Evolutionary conservation across 805 yeast species (phyloP).

Genomic region (Lachancea waltii): DNA sequence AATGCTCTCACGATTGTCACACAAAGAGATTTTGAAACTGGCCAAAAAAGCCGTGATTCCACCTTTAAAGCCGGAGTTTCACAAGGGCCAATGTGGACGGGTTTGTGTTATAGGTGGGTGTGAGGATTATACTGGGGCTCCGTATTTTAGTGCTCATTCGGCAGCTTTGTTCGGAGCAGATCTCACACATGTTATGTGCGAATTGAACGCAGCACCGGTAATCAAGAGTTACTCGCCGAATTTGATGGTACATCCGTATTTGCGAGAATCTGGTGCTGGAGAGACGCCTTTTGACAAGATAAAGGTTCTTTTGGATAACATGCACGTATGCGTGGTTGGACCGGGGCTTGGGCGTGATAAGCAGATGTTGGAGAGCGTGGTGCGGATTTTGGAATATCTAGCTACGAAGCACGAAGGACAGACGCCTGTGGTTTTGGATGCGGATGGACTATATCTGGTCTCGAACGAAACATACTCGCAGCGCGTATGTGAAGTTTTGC

Average conservation of each 20-base stretch:
- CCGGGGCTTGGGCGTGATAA: constrained; percentile 90
- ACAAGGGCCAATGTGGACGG: constrained; percentile 89
- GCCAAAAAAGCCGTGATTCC: constrained; percentile 56
- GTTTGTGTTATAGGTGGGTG: constrained; percentile 89
- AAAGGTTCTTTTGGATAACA: constrained; percentile 47
- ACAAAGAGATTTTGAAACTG: constrained; percentile 41
- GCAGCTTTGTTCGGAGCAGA: constrained; percentile 84
- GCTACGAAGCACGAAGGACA: constrained; percentile 45
- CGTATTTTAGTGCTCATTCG: constrained; percentile 82
- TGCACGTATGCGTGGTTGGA: constrained; percentile 81
- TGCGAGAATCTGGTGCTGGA: constrained; percentile 40
- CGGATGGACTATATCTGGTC: constrained; percentile 75
- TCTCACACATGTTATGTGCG: constrained; percentile 86
- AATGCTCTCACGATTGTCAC: constrained; percentile 15
- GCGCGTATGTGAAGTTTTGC: constrained; percentile 30
- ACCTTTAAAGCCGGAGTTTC: constrained; percentile 61
- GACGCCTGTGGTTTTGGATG: constrained; percentile 78
- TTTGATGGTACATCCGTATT: constrained; percentile 91
- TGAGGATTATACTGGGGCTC: constrained; percentile 96
- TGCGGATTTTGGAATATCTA: constrained; percentile 41
- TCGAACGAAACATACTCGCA: constrained; percentile 36
- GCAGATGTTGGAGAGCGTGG: constrained; percentile 54
- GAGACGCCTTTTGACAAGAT: constrained; percentile 51
- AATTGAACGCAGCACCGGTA: constrained; percentile 64
- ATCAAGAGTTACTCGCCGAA: constrained; percentile 89